phyloP scores from a whole-genome alignment of 1,139 yeast species.

The Ogataea hybrid region DNA sequence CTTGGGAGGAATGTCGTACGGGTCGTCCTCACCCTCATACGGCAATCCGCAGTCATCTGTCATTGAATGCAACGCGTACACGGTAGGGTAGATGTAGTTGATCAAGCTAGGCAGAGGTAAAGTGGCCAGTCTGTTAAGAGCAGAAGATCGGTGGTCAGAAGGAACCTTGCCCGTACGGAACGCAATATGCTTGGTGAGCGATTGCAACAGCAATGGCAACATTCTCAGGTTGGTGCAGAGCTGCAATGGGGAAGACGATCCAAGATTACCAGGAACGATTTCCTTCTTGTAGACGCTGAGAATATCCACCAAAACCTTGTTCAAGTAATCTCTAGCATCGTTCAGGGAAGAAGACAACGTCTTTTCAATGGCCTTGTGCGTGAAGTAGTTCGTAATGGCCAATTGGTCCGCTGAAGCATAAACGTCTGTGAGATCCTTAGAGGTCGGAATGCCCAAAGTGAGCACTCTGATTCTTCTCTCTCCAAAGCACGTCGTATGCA shows the following conservation, averaged over 20 bases:
- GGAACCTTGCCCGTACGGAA: conserved; percentile 86
- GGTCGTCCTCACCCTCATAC: conserved; percentile 51
- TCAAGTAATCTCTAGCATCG: conserved; percentile 78
- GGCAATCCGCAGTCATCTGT: conserved; percentile 91
- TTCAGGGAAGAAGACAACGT: conserved; percentile 63
- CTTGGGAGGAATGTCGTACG: conserved; percentile 34
- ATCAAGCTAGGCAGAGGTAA: conserved; percentile 79
- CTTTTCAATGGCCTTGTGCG: conserved; percentile 87
- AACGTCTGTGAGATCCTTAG: conserved; percentile 71
- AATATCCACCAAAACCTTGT: conserved; percentile 67
- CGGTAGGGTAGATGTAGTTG: conserved; percentile 83
- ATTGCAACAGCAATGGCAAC: conserved; percentile 84
- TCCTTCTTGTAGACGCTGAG: conserved; percentile 81
- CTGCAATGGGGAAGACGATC: conserved; percentile 87
- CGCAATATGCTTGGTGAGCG: conserved; percentile 82
- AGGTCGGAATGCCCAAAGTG: conserved; percentile 87
- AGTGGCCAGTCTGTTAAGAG: conserved; percentile 79
- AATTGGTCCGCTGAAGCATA: conserved; percentile 97
- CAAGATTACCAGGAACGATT: conserved; percentile 84
- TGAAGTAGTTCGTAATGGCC: conserved; percentile 75
- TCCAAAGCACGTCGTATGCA: conserved; percentile 84
- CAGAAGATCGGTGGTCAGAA: conserved; percentile 89
- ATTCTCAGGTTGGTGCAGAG: conserved; percentile 85
- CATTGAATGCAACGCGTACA: conserved; percentile 89
- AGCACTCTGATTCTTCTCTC: conserved; percentile 93